A percentile compares a stretch with the other conserved stretches of the same genome.
phyloP scores from a whole-genome alignment of 305 asterid species.

The Solanum hybrid region DNA sequence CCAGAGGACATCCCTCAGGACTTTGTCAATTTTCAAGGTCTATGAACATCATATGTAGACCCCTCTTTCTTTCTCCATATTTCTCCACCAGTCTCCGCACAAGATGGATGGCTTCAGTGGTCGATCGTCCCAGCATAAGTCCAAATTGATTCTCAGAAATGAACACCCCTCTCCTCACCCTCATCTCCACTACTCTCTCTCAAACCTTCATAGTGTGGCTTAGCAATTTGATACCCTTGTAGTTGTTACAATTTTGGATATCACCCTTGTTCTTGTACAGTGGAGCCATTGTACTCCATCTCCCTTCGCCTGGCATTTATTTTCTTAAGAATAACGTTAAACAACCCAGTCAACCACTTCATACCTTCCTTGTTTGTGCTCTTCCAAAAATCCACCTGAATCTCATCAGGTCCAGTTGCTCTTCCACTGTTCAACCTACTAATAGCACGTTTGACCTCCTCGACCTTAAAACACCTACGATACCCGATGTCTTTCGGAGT shows the following conservation, averaged over 20 bases:
- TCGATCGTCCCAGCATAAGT: not conserved
- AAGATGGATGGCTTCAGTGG: not conserved
- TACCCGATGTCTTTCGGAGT: not conserved
- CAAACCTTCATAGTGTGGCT: not conserved
- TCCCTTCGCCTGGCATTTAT: not conserved
- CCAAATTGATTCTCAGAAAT: not conserved
- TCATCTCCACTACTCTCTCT: not conserved
- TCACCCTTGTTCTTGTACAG: not conserved
- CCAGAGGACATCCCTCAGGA: not conserved
- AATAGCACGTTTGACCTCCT: not conserved
- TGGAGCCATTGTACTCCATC: not conserved
- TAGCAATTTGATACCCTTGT: not conserved
- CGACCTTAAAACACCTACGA: not conserved
- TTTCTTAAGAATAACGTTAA: not conserved
- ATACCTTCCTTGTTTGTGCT: not conserved
- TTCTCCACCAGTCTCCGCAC: not conserved
- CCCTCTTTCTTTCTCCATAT: not conserved
- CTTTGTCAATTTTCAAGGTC: not conserved
- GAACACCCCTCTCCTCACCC: not conserved
- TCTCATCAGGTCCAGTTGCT: not conserved
- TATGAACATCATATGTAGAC: not conserved
- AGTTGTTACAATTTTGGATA: not conserved
- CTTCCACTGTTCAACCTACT: not conserved
- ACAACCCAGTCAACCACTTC: not conserved
- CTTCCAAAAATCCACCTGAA: not conserved